Percentiles rank a stretch among this genome's conserved stretches.
Conservation (phyloP, 768 basidiomycete genomes). For the Tricholomella constricta region DNA sequence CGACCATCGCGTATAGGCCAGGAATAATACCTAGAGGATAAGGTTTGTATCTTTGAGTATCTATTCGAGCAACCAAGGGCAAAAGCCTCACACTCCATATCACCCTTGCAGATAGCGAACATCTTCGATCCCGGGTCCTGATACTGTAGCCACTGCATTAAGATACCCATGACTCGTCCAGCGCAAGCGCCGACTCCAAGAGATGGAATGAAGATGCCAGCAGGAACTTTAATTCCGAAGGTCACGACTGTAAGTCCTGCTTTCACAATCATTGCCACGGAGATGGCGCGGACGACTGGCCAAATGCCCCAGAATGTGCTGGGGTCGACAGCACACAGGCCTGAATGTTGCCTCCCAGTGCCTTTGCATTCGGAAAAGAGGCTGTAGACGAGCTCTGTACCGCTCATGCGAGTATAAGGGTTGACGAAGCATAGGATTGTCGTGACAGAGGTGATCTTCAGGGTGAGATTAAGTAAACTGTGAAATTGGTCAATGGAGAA, state of each 20-base stretch:
- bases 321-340: constrained; percentile 72
- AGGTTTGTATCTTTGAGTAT: background rate
- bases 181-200: constrained; percentile 94
- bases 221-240: constrained; percentile 89
- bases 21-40: constrained; percentile 61
- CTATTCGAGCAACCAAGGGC: background rate
- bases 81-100: constrained; percentile 56
- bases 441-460: constrained; percentile 77
- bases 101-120: constrained; percentile 65
- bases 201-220: constrained; percentile 96
- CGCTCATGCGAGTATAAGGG: constrained; percentile 90
- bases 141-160: constrained; percentile 75
- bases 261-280: constrained; percentile 82
- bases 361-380: constrained; percentile 85
- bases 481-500: background rate
- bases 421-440: constrained; percentile 82
- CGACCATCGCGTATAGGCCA: constrained; percentile 94
- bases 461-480: background rate
- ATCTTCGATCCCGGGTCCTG: constrained; percentile 57
- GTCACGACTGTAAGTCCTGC: constrained; percentile 82
- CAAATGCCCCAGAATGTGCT: constrained; percentile 55
- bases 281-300: constrained; percentile 64
- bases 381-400: constrained; percentile 92
- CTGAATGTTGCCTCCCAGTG: constrained; percentile 54
- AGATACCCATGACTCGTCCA: constrained; percentile 83